phyloP scores from a whole-genome alignment of 371 early-diverging fungal genomes.

The Mucor plumbeus region DNA sequence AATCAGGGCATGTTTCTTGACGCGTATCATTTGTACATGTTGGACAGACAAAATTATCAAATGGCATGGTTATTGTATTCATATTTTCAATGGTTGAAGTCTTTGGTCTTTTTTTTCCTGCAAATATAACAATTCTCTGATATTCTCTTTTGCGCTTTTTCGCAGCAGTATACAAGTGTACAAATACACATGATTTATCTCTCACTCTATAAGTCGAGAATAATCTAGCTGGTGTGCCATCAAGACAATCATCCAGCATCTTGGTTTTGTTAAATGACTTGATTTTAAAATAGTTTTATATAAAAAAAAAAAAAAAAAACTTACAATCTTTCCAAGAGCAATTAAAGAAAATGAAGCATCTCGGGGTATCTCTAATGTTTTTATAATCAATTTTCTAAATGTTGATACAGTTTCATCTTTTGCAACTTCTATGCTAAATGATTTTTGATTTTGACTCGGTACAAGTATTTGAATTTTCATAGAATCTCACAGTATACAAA shows the following conservation, averaged over 20 bases:
- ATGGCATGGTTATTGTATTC: not conserved
- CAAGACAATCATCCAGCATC: conserved; percentile 29
- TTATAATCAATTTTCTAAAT: conserved; percentile 23
- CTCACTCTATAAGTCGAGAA: conserved; percentile 33
- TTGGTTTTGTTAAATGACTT: not conserved
- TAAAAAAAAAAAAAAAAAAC: not conserved
- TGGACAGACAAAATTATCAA: conserved; percentile 18
- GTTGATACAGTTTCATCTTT: conserved; percentile 26
- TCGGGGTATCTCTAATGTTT: not conserved
- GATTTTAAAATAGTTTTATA: no score
- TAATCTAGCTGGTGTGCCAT: conserved; percentile 23
- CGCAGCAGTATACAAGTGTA: conserved; percentile 18
- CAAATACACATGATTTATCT: conserved; percentile 28
- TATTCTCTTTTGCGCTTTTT: not conserved
- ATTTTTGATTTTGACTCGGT: conserved; percentile 22
- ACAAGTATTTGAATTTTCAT: conserved; percentile 27
- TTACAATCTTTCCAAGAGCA: conserved; percentile 43
- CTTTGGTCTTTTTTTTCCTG: not conserved
- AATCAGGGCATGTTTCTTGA: conserved; percentile 45
- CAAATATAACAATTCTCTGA: not conserved
- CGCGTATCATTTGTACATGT: conserved; percentile 57
- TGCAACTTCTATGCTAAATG: not conserved
- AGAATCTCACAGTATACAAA: not conserved
- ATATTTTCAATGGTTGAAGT: not conserved
- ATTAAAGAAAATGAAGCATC: conserved; percentile 25